Percentiles rank a stretch among this genome's conserved stretches.
Evolutionary conservation across 108 stramenopile genomes (phyloP).

Genomic region (Mediolabrus comicus): DNA sequence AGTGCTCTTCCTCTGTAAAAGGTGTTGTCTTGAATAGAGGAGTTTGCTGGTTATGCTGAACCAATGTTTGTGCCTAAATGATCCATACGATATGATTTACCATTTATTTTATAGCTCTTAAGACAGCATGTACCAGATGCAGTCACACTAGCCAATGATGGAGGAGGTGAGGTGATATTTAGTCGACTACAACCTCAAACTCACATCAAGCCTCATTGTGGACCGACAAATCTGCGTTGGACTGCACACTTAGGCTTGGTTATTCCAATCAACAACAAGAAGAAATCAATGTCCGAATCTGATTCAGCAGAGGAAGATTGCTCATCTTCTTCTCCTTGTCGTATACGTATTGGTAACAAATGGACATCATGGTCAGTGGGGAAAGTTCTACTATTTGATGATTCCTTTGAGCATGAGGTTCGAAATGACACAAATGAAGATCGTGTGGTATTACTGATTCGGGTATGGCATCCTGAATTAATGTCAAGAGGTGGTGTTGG

Average conservation of each 20-base stretch:
- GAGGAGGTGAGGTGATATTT: constrained; percentile 84
- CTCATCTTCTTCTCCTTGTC: constrained; percentile 32
- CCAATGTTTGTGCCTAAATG: too few species aligned
- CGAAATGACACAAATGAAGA: constrained; percentile 57
- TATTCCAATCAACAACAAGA: constrained; percentile 33
- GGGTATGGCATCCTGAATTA: constrained; percentile 80
- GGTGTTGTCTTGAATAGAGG: not conserved
- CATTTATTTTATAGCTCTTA: constrained; percentile 31
- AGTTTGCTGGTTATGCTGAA: too few species aligned
- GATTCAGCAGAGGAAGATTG: too few species aligned
- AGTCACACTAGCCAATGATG: constrained; percentile 55
- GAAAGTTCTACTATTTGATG: constrained; percentile 79
- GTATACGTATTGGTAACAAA: constrained; percentile 60
- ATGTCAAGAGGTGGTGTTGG: not conserved
- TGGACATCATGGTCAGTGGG: constrained; percentile 73
- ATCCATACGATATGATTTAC: too few species aligned
- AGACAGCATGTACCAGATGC: constrained; percentile 58
- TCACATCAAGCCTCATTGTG: constrained; percentile 68
- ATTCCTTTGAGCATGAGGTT: constrained; percentile 85
- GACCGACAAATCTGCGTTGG: constrained; percentile 68
- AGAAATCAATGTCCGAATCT: not conserved
- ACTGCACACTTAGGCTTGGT: constrained; percentile 80
- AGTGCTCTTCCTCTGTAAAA: too few species aligned
- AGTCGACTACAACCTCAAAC: constrained; percentile 64
- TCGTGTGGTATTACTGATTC: constrained; percentile 66